Evolutionary conservation across 2,329 filamentous ascomycete genomes (phyloP), one percentile per base, ranked within the genome.

Genomic region (Curvularia hawaiiensis): DNA sequence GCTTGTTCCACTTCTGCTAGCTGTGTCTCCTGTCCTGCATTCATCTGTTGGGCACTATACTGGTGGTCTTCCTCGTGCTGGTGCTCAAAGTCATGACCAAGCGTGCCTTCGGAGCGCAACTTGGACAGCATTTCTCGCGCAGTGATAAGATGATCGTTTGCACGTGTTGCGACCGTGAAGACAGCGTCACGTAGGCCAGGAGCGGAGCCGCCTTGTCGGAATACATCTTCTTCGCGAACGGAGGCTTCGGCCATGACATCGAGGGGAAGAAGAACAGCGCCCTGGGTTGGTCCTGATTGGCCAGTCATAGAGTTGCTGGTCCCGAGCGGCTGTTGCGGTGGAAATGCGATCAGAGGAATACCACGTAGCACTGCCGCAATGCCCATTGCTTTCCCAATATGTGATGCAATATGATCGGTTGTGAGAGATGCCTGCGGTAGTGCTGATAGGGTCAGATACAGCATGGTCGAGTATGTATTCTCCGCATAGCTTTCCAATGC

Each of bases 131-230:
- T 97, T 74, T 97, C 91, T 58, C 92, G 83, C 2, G 90, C 94
- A 0, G 94, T 98, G 65, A 97, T 96, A 33, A 99, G 81, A 77
- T 99, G 95, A 74, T 99, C 95, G 71, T 96, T 96, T 7, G 95
- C 95, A 38, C 94, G 86, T 0, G 95, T 99, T 0, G 95, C 95
- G 14, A 99, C 91, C 4, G 87, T 84, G 77, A 98, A 99, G 0
- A 98, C 87, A 3, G 93, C 94, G 75, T 99, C 94, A 59, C 90
- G 88, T 18, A 98, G 82, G 0, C 93, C 93, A 0, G 86, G 82
- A 0, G 94, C 94, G n/a, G 85, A 79, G 0, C 90, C 87, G 0
- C 93, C 94, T 41, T 88, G 83, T 9, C 94, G 85, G 58, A 96
- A 90, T 0, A 99, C 89, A 43, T 97, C 91, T 73, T 99, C 95